A percentile compares a stretch with the other conserved stretches of the same genome.
phyloP scores from a whole-genome alignment of 2,329 filamentous ascomycete genomes.

The Setomelanomma holmii region DNA sequence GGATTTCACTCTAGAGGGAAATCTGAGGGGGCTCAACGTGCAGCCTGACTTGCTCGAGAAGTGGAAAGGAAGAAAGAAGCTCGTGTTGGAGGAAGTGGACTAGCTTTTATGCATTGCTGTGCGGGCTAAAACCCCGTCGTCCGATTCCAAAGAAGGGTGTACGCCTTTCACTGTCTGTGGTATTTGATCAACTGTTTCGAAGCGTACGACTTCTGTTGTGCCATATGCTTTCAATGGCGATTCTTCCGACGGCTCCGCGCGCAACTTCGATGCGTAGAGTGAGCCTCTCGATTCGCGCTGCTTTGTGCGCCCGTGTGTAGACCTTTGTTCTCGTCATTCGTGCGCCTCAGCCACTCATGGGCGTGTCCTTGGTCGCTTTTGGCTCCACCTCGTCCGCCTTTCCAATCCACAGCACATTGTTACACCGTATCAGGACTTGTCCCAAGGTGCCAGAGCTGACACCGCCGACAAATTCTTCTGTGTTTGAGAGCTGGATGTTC shows the following conservation, averaged over 20 bases:
- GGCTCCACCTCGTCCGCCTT: conserved; percentile 58
- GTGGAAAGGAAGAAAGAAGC: conserved; percentile 38
- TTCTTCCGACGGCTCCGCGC: no score
- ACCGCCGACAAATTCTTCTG: conserved; percentile 90
- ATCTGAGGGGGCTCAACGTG: conserved; percentile 56
- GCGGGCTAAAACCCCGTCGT: conserved; percentile 2
- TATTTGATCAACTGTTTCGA: conserved; percentile 17
- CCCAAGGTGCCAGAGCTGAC: conserved; percentile 85
- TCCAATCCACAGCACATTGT: conserved; percentile 95
- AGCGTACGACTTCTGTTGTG: conserved; percentile 3
- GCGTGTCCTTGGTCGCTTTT: conserved; percentile 48
- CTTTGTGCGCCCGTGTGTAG: background rate
- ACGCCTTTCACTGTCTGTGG: conserved; percentile 16
- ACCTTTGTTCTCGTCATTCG: background rate
- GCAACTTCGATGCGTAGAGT: background rate
- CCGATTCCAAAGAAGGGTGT: conserved; percentile 7
- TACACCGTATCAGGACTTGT: conserved; percentile 94
- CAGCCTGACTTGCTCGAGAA: conserved; percentile 29
- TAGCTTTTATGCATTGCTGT: conserved; percentile 37
- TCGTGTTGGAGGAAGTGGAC: conserved; percentile 66
- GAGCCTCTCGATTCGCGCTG: background rate
- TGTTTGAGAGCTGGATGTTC: conserved; percentile 92
- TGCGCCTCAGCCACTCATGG: conserved; percentile 48
- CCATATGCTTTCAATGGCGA: background rate
- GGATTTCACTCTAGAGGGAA: conserved; percentile 42